Evolutionary conservation across 2,329 filamentous ascomycete genomes (phyloP), one percentile per base, ranked within the genome.

Genomic region (Canariomyces notabilis): DNA sequence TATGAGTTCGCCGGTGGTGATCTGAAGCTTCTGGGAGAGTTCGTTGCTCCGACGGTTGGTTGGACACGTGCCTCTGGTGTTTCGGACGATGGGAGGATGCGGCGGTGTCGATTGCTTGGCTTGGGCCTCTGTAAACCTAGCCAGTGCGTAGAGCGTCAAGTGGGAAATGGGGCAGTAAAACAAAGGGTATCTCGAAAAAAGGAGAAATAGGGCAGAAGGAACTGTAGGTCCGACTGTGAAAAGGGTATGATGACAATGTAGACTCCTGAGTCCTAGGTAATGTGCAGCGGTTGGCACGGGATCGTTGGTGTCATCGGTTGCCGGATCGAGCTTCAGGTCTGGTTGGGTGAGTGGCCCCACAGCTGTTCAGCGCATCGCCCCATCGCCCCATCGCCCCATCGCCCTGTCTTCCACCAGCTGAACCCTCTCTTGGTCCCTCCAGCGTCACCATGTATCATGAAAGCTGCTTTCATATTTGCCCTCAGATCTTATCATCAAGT

Each of bases 231-330:
- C 9, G 26, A 29, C 26, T 29, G 9, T 14, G 32, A n/a, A 32
- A 45, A 21, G 39, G 20, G 6, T 9, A 37, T 9, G 32, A 15
- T 31, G 38, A 23, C 31, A 36, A 37, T 2, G 21, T 42, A 46
- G 18, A 33, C 23, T 37, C 29, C 14, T 34, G 9, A 37, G 29
- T 35, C 38, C 44, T 38, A 46, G 37, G 38, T 19, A 32, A 42
- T 18, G 32, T 29, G n/a, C n/a, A n/a, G n/a, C n/a, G n/a, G n/a
- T 39, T 37, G 48, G 45, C 48, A 53, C 51, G 39, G 37, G 48
- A 34, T 41, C 42, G 22, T 42, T 44, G 42, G 40, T 45, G 47
- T 46, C 48, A 53, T 44, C 44, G 39, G 35, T 37, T 38, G 45
- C 36, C 36, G 38, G 23, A 31, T 29, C 32, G 31, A 34, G 36